Evolutionary conservation across 257 asterid species (phyloP).

Genomic region (Lithospermum erythrorhizon): DNA sequence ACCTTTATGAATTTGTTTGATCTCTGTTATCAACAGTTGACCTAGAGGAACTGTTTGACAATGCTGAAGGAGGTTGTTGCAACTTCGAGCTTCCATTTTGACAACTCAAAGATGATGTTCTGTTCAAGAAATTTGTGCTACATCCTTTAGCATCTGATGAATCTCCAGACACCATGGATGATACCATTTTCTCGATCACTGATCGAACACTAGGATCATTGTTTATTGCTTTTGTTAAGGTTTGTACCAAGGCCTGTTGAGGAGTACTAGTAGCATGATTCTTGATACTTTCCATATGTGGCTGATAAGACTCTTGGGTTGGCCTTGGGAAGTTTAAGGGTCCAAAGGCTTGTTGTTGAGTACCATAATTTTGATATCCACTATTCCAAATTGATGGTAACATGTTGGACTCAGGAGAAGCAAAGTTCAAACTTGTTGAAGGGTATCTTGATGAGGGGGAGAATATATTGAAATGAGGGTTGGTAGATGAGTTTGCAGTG

Average conservation of each 20-base stretch:
- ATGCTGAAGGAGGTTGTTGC: conserved; percentile 11
- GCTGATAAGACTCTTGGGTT: conserved; percentile 24
- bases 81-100: conserved; percentile 6
- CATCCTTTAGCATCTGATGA: conserved; percentile 13
- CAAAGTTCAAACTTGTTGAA: conserved; percentile 34
- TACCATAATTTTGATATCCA: conserved; percentile 19
- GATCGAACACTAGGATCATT: conserved; percentile 68
- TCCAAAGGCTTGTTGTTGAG: conserved; percentile 16
- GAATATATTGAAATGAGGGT: conserved; percentile 25
- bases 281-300: conserved; percentile 19
- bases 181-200: conserved; percentile 59
- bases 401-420: conserved; percentile 25
- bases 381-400: conserved; percentile 27
- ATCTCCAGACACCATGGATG: conserved; percentile 42
- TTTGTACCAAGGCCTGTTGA: conserved; percentile 54
- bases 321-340: conserved; percentile 20
- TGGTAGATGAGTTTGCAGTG: conserved; percentile 26
- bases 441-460: conserved; percentile 30
- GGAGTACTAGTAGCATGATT: conserved; percentile 34
- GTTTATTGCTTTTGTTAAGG: conserved; percentile 61
- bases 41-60: conserved; percentile 3
- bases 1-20: conserved; percentile 9
- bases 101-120: conserved; percentile 3
- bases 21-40: conserved; percentile 17
- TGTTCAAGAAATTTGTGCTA: conserved; percentile 9